phyloP scores from a whole-genome alignment of 164 flowering plant genomes.

The Stephania cephalantha region DNA sequence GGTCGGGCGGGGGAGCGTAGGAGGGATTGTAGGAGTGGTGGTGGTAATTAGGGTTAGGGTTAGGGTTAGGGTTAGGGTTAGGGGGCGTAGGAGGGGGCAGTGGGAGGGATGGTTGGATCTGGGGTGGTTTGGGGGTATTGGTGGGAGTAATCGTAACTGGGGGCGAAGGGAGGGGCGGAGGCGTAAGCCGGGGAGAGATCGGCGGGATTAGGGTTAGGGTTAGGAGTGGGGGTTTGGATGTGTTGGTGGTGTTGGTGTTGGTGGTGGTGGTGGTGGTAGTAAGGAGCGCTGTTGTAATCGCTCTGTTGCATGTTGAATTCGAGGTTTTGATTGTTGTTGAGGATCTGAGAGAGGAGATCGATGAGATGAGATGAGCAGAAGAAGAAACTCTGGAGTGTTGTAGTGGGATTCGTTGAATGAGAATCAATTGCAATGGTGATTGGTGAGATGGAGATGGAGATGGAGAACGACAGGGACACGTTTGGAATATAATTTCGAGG shows the following conservation, averaged over 20 bases:
- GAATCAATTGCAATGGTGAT: not conserved
- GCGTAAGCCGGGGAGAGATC: conserved; percentile 39
- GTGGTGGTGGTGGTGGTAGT: conserved; percentile 13
- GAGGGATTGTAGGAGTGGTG: conserved; percentile 24
- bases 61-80: conserved; percentile 28
- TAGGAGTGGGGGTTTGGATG: conserved; percentile 22
- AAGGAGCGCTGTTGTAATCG: conserved; percentile 18
- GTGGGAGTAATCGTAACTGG: conserved; percentile 41
- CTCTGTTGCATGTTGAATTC: conserved; percentile 19
- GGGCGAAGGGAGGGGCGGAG: conserved; percentile 71
- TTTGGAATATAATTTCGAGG: not conserved
- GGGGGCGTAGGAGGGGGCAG: conserved; percentile 34
- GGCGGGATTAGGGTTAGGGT: conserved; percentile 26
- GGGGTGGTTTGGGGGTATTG: conserved; percentile 37
- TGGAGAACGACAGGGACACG: not conserved
- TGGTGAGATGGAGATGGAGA: not conserved
- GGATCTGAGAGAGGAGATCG: not conserved
- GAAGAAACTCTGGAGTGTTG: not conserved
- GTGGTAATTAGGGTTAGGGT: conserved; percentile 28
- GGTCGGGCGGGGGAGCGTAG: conserved; percentile 2
- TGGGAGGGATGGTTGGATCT: conserved; percentile 31
- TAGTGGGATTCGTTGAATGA: not conserved
- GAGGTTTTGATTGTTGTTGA: not conserved
- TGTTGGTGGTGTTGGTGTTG: conserved; percentile 2
- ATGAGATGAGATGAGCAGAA: not conserved